These are phyloP conservation scores for Pilasporangium apinafurcum DNA, from an alignment of 352 stramenopile genomes.

Conservation along the genomic window DNA sequence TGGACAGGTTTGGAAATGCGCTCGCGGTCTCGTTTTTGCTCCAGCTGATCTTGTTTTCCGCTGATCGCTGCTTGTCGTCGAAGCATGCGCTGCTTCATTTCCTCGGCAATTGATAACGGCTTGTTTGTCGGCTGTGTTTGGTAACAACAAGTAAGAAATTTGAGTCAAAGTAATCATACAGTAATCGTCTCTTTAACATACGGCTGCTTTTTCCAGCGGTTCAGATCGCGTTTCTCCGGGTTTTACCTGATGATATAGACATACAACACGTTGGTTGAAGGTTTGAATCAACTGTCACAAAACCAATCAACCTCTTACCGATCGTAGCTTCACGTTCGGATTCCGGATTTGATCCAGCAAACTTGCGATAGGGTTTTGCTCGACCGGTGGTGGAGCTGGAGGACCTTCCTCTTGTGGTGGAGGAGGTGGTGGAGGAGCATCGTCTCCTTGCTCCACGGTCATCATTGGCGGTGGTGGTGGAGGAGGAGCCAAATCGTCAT, in stretches of 20 bases:
- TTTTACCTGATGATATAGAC: constrained; percentile 15
- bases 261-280: background rate
- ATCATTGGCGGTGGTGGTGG: constrained; percentile 32
- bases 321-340: constrained; percentile 43
- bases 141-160: no score
- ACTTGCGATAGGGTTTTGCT: constrained; percentile 26
- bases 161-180: no score
- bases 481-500: constrained; percentile 34
- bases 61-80: constrained; percentile 74
- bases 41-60: constrained; percentile 78
- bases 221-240: constrained; percentile 22
- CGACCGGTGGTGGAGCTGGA: constrained; percentile 12
- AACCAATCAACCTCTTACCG: constrained; percentile 10
- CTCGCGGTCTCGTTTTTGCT: constrained; percentile 71
- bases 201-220: constrained; percentile 20
- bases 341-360: constrained; percentile 64
- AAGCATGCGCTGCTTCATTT: constrained; percentile 79
- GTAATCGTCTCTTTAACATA: no score
- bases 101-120: constrained; percentile 67
- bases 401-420: constrained; percentile 31
- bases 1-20: constrained; percentile 61
- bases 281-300: background rate
- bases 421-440: constrained; percentile 41
- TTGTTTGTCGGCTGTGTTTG: constrained; percentile 26
- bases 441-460: constrained; percentile 21